Evolutionary conservation across 176 grass and related monocot species (phyloP), one percentile per base, ranked within the genome.

Genomic region (Bromus sterilis): DNA sequence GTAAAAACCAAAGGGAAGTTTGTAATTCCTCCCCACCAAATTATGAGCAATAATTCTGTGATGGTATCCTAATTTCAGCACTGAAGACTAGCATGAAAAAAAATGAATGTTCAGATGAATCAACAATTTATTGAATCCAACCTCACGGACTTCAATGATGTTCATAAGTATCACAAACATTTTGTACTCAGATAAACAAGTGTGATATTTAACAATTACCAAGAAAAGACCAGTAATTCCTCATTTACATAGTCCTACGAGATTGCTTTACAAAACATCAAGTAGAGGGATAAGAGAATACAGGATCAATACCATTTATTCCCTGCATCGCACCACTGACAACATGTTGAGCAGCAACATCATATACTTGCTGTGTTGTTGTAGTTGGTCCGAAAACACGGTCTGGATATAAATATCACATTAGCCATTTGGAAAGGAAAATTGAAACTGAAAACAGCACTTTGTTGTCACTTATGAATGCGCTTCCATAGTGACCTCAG

Each of bases 291-390:
- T 4, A 90, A 28, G 32, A 49, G 43, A 35, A 69, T 20, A 75
- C 51, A 55, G 85, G 55, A 61, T 25, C 30, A 81, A 51, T 90
- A 99, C 97, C 97, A 90, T 92, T 92, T 93, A 99, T 41, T 65
- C 97, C 97, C 64, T 99, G 91, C 97, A 99, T 99, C 42, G 93
- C 33, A 76, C 97, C 89, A 51, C 97, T 79, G 70, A 99, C 80
- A 62, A 96, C 97, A 94, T 96, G 97, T 75, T 96, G 97, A 89
- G 97, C 97, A 65, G 93, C 93, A 46, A 99, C 93, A 93, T 99
- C 97, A 89, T 99, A 99, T 14, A 99, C 97, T 83, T 99, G 97
- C 11, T 93, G 97, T 18, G 97, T 96, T 57, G 97, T 99, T 62
- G 97, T 99, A 85, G 97, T 99, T 41, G 97, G 97, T 80, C 91